Evolutionary conservation across 176 grass and related monocot species (phyloP), one percentile per base, ranked within the genome.

Genomic region (Zoysia pacifica): DNA sequence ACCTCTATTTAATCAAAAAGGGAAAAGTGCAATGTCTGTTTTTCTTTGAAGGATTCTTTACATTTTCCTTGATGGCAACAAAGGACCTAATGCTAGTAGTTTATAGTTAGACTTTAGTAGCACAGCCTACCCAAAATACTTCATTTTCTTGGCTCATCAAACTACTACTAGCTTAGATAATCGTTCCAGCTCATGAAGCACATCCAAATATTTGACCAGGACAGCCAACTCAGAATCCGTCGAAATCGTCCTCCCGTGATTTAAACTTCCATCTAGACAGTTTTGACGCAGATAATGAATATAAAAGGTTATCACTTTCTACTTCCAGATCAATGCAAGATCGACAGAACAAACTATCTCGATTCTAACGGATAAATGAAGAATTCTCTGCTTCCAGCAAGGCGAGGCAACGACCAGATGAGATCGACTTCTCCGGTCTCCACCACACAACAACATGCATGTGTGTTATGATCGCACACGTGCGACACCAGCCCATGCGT

Each of bases 121-220:
- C 39, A 48, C 40, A 62, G 72, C 67, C 7, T 19, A 73, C 81
- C 42, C 42, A 55, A 73, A 54, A 35, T 39, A 28, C 58, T 7
- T 53, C 2, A 20, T 55, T 56, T 72, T 83, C 67, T 67, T 60
- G 48, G 11, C 68, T 48, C 62, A 14, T 62, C 70, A 35, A 53
- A 65, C 51, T 64, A 39, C 28, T 28, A 5, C 37, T 42, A 14
- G 47, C 58, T 28, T 28, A 28, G 28, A 28, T 61, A 73, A 83
- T 44, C 48, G 52, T 2, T 73, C 74, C 74, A 87, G 80, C 60
- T 83, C 80, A 79, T 62, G 28, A 66, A 42, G 12, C 73, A 15
- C 49, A 77, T 44, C 73, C 85, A 82, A 70, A 53, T 62, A 78
- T 47, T 59, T 78, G 85, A 78, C 59, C 42, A 18, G 1, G 16